phyloP scores from a whole-genome alignment of 75 land plant genomes.

The Isoetes taiwanensis region DNA sequence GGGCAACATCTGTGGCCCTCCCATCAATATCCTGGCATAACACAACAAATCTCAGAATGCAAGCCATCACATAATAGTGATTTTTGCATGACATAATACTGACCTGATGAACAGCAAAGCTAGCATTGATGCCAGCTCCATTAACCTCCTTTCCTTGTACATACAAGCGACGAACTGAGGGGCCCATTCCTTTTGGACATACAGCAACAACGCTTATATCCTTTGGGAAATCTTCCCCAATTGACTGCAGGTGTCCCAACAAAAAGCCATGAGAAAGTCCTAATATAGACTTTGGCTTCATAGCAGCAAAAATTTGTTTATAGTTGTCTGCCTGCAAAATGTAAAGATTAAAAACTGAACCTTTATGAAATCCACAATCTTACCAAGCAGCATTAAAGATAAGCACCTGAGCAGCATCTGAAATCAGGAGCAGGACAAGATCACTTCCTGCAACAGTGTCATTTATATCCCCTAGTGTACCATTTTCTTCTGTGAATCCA shows the following conservation, averaged over 20 bases:
- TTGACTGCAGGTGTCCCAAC: conserved; percentile 88
- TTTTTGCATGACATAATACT: not conserved
- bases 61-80: not conserved
- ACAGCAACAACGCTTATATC: conserved; percentile 95
- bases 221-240: conserved; percentile 70
- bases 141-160: conserved; percentile 96
- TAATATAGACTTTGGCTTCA: conserved; percentile 89
- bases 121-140: conserved; percentile 98
- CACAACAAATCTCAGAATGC: not conserved
- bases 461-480: conserved; percentile 79
- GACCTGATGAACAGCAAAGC: conserved; percentile 97
- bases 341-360: too few species aligned
- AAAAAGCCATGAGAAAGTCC: conserved; percentile 96
- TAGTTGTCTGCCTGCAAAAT: conserved; percentile 80
- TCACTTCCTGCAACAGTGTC: conserved; percentile 88
- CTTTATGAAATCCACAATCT: too few species aligned
- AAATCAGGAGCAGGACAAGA: conserved; percentile 73
- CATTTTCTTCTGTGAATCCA: conserved; percentile 89
- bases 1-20: conserved; percentile 84
- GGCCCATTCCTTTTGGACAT: conserved; percentile 97
- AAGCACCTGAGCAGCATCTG: conserved; percentile 91
- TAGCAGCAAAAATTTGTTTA: conserved; percentile 67
- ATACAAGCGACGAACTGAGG: conserved; percentile 89
- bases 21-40: conserved; percentile 76
- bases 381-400: too few species aligned